phyloP scores from a whole-genome alignment of 805 yeast genomes.

The Myxozyma vanderwaltii region DNA sequence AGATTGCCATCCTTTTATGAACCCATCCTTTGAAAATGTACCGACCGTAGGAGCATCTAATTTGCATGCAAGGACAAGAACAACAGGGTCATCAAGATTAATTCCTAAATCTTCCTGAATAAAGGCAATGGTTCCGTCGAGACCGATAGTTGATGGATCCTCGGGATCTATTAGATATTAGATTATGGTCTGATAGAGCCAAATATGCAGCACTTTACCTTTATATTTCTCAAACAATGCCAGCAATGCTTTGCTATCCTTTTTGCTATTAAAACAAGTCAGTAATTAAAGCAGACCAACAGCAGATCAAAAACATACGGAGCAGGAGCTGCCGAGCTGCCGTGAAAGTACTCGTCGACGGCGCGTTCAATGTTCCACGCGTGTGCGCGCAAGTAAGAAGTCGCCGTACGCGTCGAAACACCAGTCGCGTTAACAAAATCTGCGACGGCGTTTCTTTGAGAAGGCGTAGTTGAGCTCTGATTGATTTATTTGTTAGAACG shows the following conservation, averaged over 20 bases:
- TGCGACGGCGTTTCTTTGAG: conserved; percentile 22
- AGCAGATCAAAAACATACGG: background rate
- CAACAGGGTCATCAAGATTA: conserved; percentile 72
- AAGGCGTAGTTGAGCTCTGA: background rate
- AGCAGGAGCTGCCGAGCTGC: conserved; percentile 4
- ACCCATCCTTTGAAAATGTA: conserved; percentile 53
- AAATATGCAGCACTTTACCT: conserved; percentile 23
- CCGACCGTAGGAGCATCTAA: conserved; percentile 71
- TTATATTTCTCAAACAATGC: conserved; percentile 37
- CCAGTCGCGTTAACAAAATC: conserved; percentile 28
- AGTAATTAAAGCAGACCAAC: too few species aligned
- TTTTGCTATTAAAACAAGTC: background rate
- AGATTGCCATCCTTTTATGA: conserved; percentile 61
- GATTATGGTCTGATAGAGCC: background rate
- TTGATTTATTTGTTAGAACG: too few species aligned
- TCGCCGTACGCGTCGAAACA: conserved; percentile 19
- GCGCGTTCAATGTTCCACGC: conserved; percentile 43
- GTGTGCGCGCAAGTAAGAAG: conserved; percentile 19
- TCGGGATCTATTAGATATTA: conserved; percentile 30
- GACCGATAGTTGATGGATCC: conserved; percentile 52
- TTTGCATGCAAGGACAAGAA: conserved; percentile 69
- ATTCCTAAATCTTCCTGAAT: conserved; percentile 62
- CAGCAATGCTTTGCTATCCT: conserved; percentile 18
- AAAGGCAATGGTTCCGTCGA: conserved; percentile 76
- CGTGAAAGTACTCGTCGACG: conserved; percentile 41